These are phyloP conservation scores for Trichomonascus vanleenenianus DNA, from an alignment of 805 yeast genomes.

Conservation along the genomic window DNA sequence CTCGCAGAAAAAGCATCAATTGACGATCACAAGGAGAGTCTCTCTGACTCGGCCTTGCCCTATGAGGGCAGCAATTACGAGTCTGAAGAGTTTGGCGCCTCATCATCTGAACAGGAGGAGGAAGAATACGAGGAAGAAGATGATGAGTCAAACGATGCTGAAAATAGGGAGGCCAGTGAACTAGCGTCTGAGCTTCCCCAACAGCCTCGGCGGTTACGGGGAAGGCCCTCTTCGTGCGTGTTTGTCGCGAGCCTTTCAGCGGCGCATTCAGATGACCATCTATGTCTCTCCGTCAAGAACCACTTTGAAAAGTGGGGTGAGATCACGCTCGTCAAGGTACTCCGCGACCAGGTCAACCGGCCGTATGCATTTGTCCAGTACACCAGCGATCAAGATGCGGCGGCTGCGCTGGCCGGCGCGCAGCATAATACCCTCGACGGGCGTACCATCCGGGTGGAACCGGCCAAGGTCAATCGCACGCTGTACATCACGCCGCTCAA, in stretches of 20 bases:
- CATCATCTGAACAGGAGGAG: not conserved
- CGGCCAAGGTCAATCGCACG: constrained; percentile 87
- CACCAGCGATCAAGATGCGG: constrained; percentile 60
- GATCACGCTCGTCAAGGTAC: constrained; percentile 66
- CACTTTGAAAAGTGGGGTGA: constrained; percentile 70
- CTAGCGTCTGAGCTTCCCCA: not conserved
- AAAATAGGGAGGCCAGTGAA: not conserved
- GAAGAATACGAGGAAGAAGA: not conserved
- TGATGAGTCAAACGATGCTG: not conserved
- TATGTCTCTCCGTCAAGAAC: constrained; percentile 57
- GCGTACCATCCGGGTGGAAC: constrained; percentile 76
- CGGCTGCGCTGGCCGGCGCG: constrained; percentile 56
- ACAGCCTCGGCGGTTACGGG: constrained; percentile 26
- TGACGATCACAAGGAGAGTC: not conserved
- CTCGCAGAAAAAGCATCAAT: too few species aligned
- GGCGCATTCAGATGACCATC: constrained; percentile 56
- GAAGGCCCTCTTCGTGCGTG: constrained; percentile 78
- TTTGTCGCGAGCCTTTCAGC: constrained; percentile 82
- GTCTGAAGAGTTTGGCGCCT: not conserved
- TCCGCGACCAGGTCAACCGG: constrained; percentile 70
- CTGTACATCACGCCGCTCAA: constrained; percentile 42
- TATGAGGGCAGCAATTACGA: not conserved
- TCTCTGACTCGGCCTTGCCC: not conserved
- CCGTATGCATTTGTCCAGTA: constrained; percentile 95
- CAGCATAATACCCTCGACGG: constrained; percentile 66